A percentile compares a stretch with the other conserved stretches of the same genome.
These are phyloP conservation scores for Penicillium goetzii DNA, from an alignment of 495 filamentous ascomycete genomes.

Conservation along the genomic window DNA sequence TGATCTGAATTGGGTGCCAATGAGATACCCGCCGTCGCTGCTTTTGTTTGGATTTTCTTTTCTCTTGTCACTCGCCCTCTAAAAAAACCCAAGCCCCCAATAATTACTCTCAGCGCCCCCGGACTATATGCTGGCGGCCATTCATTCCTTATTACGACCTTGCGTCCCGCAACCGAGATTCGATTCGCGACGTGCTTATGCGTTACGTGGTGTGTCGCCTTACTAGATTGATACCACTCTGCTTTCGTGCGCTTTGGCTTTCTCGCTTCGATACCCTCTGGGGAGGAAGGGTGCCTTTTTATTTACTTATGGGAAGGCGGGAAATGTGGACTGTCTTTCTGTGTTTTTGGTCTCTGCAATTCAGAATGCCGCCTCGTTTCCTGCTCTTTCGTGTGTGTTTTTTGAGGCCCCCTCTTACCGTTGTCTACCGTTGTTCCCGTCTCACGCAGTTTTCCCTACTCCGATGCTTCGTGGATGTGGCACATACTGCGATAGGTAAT, in stretches of 20 bases:
- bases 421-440: conserved; percentile 34
- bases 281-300: conserved; percentile 36
- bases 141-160: conserved; percentile 47
- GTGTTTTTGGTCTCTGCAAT: conserved; percentile 13
- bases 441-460: conserved; percentile 23
- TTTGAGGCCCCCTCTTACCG: conserved; percentile 16
- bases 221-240: conserved; percentile 60
- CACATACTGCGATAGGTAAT: conserved; percentile 40
- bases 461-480: conserved; percentile 25
- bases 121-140: conserved; percentile 23
- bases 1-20: conserved; percentile 27
- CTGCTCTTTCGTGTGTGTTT: conserved; percentile 9
- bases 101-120: conserved; percentile 21
- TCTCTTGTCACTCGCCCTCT: neutral
- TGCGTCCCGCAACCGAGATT: conserved; percentile 41
- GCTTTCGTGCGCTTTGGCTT: conserved; percentile 34
- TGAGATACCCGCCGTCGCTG: conserved; percentile 46
- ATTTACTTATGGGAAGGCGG: conserved; percentile 8
- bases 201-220: conserved; percentile 47
- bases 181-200: conserved; percentile 40
- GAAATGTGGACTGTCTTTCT: conserved; percentile 11
- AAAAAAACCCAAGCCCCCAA: conserved; percentile 25
- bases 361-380: conserved; percentile 16
- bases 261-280: conserved; percentile 46
- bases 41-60: conserved; percentile 26